Percentiles rank a stretch among this genome's conserved stretches.
Evolutionary conservation across 1,284 basidiomycete species (phyloP).

Genomic region (Ceratobasidium sp.): DNA sequence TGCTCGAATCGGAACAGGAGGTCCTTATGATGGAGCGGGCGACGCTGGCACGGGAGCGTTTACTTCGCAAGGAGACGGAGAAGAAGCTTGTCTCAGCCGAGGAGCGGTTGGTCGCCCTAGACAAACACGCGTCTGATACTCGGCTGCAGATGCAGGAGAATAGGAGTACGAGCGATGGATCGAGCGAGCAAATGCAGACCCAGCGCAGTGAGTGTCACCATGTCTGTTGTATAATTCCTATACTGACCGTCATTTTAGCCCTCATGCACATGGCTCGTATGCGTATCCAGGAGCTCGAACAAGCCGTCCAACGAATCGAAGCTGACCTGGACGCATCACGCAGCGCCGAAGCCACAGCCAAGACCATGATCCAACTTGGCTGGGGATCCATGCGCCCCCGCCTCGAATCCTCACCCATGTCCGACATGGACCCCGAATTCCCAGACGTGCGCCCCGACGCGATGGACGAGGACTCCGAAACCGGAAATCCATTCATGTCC

Average conservation of each 20-base stretch:
- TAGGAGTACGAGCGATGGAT: not conserved
- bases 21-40: constrained; percentile 14
- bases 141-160: constrained; percentile 1
- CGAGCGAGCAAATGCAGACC: constrained; percentile 32
- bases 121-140: constrained; percentile 10
- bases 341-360: constrained; percentile 38
- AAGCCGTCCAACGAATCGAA: constrained; percentile 34
- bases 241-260: constrained; percentile 20
- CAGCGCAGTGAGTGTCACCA: constrained; percentile 27
- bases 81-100: not conserved
- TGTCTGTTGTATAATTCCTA: not conserved
- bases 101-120: not conserved
- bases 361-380: constrained; percentile 37
- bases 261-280: constrained; percentile 31
- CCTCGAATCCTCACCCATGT: not conserved
- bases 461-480: constrained; percentile 2
- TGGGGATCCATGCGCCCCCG: constrained; percentile 15
- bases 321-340: constrained; percentile 21
- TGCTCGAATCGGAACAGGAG: constrained; percentile 9
- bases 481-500: constrained; percentile 17
- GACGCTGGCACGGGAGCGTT: constrained; percentile 17
- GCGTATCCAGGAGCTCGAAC: constrained; percentile 39
- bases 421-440: constrained; percentile 10
- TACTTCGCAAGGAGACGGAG: constrained; percentile 18
- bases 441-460: not conserved